A percentile compares a stretch with the other conserved stretches of the same genome.
Conservation (phyloP, 306 rosid genomes). For the Quercus agrifolia region DNA sequence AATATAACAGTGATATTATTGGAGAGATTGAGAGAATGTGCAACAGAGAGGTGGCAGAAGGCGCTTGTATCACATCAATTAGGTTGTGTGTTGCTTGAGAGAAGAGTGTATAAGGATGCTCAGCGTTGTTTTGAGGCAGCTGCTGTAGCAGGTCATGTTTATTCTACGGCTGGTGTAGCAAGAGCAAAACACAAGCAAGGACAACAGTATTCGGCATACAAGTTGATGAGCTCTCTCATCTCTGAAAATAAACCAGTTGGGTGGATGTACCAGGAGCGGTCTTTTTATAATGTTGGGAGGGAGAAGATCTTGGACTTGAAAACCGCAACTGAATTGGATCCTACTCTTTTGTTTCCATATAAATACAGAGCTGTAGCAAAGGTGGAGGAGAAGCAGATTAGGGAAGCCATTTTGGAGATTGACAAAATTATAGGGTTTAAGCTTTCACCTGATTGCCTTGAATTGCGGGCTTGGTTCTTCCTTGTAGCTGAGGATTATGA, state of each 20-base stretch:
- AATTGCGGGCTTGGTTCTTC: conserved; percentile 71
- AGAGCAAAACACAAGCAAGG: conserved; percentile 69
- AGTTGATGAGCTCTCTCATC: conserved; percentile 59
- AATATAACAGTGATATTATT: conserved; percentile 57
- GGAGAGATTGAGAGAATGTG: conserved; percentile 63
- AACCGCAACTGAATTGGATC: conserved; percentile 71
- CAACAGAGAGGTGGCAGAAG: conserved; percentile 63
- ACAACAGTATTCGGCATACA: conserved; percentile 70
- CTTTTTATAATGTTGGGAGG: conserved; percentile 64
- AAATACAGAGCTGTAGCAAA: conserved; percentile 55
- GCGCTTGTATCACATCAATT: conserved; percentile 64
- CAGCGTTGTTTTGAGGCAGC: conserved; percentile 59
- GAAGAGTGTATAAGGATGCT: conserved; percentile 56
- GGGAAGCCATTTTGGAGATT: conserved; percentile 59
- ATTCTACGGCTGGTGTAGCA: conserved; percentile 72
- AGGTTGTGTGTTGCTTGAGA: conserved; percentile 66
- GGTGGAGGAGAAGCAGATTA: conserved; percentile 62
- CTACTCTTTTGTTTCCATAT: conserved; percentile 69
- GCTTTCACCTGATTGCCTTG: conserved; percentile 67
- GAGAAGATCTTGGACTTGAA: conserved; percentile 67
- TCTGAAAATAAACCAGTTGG: conserved; percentile 64
- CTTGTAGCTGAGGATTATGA: conserved; percentile 55
- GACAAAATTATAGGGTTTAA: conserved; percentile 62
- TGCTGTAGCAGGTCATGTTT: conserved; percentile 60
- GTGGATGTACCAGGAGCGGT: conserved; percentile 91